phyloP scores from a whole-genome alignment of 2,329 filamentous ascomycete genomes.

The Fusarium sacchari region DNA sequence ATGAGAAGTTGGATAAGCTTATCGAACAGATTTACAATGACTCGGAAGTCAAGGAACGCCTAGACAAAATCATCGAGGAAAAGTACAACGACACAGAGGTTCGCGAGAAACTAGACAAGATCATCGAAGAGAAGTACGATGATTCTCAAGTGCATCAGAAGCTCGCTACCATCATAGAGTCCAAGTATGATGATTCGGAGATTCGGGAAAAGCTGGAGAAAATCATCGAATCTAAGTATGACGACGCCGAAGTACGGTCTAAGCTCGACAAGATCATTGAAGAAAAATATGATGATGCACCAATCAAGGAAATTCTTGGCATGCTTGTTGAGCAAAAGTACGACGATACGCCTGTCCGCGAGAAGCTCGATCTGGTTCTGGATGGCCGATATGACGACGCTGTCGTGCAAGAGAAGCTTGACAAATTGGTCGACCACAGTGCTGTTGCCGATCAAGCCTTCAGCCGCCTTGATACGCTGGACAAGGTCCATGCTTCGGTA shows the following conservation, averaged over 20 bases:
- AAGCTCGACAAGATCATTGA: slow-evolving; percentile 42
- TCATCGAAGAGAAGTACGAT: slow-evolving; percentile 65
- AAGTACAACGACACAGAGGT: slow-evolving; percentile 19
- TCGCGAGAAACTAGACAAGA: slow-evolving; percentile 18
- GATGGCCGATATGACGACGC: slow-evolving; percentile 61
- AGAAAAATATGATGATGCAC: slow-evolving; percentile 45
- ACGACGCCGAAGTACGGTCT: slow-evolving; percentile 51
- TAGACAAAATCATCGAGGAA: slow-evolving; percentile 30
- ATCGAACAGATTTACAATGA: slow-evolving; percentile 43
- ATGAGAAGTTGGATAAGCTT: slow-evolving; percentile 45
- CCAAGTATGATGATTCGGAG: slow-evolving; percentile 44
- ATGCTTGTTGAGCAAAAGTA: slow-evolving; percentile 41
- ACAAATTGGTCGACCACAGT: slow-evolving; percentile 68
- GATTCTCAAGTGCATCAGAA: slow-evolving; percentile 58
- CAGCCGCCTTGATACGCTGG: slow-evolving; percentile 81
- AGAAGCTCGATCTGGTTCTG: slow-evolving; percentile 44
- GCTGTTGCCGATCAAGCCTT: slow-evolving; percentile 75
- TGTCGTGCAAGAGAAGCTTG: slow-evolving; percentile 52
- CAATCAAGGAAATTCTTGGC: slow-evolving; percentile 41
- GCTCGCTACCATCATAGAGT: slow-evolving; percentile 55
- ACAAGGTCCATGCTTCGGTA: slow-evolving; percentile 90
- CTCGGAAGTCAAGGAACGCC: slow-evolving; percentile 44
- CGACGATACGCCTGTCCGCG: slow-evolving; percentile 47
- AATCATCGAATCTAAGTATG: slow-evolving; percentile 65
- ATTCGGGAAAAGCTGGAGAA: slow-evolving; percentile 45